Base-by-base conservation (phyloP, 2,329 filamentous ascomycete genomes). In the Cercospora sesami region DNA sequence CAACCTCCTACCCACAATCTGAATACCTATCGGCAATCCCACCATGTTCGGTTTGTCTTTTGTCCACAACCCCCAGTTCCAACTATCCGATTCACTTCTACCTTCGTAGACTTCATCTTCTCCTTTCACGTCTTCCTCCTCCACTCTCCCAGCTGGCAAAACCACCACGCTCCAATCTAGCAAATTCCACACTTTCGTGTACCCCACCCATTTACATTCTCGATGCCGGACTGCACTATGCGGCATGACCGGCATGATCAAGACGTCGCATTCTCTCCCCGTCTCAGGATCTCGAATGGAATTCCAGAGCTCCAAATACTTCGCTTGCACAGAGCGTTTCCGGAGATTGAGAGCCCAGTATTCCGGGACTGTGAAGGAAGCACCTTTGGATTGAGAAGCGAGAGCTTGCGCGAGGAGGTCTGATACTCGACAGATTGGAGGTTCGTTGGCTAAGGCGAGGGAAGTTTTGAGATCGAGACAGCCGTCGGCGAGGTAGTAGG, bases 1-100 rank as follows among this genome's bases (percentile, higher is more conserved):
- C 73, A 94, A 81, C 23, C 91, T 84, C 59, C 89, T 84, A 0
- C 92, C 92, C 0, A 96, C 88, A 31, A 96, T 84, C 79, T 96
- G 92, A 8, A 97, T 88, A 0, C 87, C 92, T 0, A 95, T 90
- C 0, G 93, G 93, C 39, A 97, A 82, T 0, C 92, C 93, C 62
- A 93, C 89, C 93, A 96, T 97, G 60, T 86, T 87, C n/a, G 83
- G 81, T 31, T 57, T 57, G 7, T 23, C 48, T 0, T 91, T 88
- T 76, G 96, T 87, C 78, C 96, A 97, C 12, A 84, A 68, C 5
- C 75, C 75, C 78, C 80, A 82, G 72, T 87, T 87, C 83, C 83
- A 86, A 60, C 80, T 77, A 71, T 87, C 86, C 1, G 83, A 67
- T 21, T 80, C 77, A 71, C 86, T 88, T 18, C 85, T 79, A 6